phyloP scores from a whole-genome alignment of 805 yeast species.

The Saturnispora ahearnii region DNA sequence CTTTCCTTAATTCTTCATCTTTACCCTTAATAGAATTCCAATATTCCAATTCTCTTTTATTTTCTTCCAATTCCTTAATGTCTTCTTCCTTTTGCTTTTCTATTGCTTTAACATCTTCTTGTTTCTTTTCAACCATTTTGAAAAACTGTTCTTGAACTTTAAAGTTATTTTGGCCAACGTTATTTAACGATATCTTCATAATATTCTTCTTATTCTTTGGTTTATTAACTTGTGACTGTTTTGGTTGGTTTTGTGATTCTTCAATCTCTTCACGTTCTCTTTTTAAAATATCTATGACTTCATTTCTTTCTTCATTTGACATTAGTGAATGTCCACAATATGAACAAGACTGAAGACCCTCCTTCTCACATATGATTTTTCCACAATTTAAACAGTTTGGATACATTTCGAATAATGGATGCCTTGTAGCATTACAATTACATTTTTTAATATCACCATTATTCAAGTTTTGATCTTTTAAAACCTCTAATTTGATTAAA shows the following conservation, averaged over 20 bases:
- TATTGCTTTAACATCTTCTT: conserved; percentile 26
- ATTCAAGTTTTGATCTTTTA: conserved; percentile 4
- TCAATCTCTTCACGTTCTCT: conserved; percentile 42
- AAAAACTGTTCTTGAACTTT: conserved; percentile 60
- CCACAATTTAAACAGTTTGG: conserved; percentile 96
- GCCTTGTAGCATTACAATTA: conserved; percentile 79
- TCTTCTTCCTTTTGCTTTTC: conserved; percentile 31
- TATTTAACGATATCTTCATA: conserved; percentile 44
- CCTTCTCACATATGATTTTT: conserved; percentile 80
- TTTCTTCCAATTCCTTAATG: conserved; percentile 32
- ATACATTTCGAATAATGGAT: conserved; percentile 79
- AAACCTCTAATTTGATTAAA: conserved; percentile 35
- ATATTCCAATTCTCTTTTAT: conserved; percentile 35
- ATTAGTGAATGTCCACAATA: conserved; percentile 67
- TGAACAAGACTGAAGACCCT: conserved; percentile 86
- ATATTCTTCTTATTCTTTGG: conserved; percentile 33
- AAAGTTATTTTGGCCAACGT: conserved; percentile 58
- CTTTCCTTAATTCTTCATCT: conserved; percentile 56
- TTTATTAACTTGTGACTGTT: conserved; percentile 14
- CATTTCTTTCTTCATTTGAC: conserved; percentile 48
- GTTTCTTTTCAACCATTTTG: conserved; percentile 45
- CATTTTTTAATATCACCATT: conserved; percentile 33
- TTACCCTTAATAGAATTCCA: conserved; percentile 32
- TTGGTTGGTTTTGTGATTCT: conserved; percentile 17
- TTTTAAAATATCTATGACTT: conserved; percentile 44